These are phyloP conservation scores for Lactifluus hygrophoroides DNA, from an alignment of 768 basidiomycete genomes.

Conservation along the genomic window DNA sequence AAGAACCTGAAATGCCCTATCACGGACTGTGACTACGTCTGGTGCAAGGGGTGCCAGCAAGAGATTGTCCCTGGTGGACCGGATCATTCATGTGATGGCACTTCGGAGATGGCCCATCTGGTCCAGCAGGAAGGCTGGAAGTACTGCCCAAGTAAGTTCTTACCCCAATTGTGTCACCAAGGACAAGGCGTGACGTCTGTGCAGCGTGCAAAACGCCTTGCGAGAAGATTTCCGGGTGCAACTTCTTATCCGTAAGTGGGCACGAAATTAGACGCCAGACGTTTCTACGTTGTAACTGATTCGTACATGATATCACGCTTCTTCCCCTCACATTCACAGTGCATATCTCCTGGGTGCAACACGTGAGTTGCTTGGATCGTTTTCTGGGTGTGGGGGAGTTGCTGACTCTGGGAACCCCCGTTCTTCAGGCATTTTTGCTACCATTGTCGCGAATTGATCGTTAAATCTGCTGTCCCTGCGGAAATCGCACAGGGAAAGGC, in stretches of 20 bases:
- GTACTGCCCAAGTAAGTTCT: constrained; percentile 26
- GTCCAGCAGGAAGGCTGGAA: constrained; percentile 28
- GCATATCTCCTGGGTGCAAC: constrained; percentile 50
- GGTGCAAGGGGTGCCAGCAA: constrained; percentile 29
- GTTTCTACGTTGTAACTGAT: neutral
- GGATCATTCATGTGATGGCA: constrained; percentile 28
- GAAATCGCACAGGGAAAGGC: neutral
- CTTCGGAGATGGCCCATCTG: constrained; percentile 26
- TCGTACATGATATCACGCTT: neutral
- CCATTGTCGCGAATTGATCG: constrained; percentile 30
- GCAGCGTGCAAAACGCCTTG: constrained; percentile 41
- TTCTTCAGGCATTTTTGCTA: constrained; percentile 43
- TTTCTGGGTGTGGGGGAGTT: neutral
- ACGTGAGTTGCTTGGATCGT: constrained; percentile 26
- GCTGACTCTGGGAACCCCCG: neutral
- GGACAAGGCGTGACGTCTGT: neutral
- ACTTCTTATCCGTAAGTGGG: constrained; percentile 47
- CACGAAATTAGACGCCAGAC: neutral
- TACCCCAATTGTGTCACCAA: too few relatives aligned
- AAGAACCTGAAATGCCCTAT: constrained; percentile 25
- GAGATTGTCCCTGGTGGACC: constrained; percentile 21
- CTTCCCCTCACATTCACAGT: constrained; percentile 27
- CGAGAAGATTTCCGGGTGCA: constrained; percentile 45
- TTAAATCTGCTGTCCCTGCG: constrained; percentile 1
- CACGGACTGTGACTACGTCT: constrained; percentile 23